A percentile compares a stretch with the other conserved stretches of the same genome.
phyloP scores from a whole-genome alignment of 495 filamentous ascomycete species.

The Bathelium albidoporum region DNA sequence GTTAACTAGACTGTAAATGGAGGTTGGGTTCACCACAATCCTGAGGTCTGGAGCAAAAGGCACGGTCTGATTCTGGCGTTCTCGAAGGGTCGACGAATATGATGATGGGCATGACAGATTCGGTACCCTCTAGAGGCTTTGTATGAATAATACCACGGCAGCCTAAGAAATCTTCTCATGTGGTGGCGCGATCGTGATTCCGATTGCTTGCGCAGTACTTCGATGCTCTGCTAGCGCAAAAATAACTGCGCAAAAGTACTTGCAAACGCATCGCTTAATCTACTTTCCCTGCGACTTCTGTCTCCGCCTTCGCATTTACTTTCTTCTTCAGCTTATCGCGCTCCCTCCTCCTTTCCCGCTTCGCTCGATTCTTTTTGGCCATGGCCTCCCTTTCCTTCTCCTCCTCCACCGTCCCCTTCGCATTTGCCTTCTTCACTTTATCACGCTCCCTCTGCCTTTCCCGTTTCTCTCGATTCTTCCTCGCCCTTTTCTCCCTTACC shows the following conservation, averaged over 20 bases:
- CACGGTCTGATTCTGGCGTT: not conserved
- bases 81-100: not conserved
- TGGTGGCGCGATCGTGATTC: not conserved
- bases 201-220: not conserved
- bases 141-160: not conserved
- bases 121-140: not conserved
- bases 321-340: no score
- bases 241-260: not conserved
- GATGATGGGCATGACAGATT: not conserved
- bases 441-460: constrained; percentile 14
- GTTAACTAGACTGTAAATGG: constrained; percentile 6
- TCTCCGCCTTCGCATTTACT: no score
- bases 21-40: not conserved
- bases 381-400: not conserved
- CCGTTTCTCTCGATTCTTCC: constrained; percentile 10
- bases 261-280: not conserved
- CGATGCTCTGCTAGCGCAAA: not conserved
- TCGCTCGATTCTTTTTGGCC: not conserved
- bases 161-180: not conserved
- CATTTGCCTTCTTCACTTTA: constrained; percentile 13
- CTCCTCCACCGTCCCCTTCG: constrained; percentile 5
- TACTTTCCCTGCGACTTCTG: not conserved
- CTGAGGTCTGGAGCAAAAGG: not conserved
- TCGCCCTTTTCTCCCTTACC: constrained; percentile 20
- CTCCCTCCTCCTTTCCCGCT: not conserved